Base-by-base conservation (phyloP, 106 monocot genomes). In the Allium fistulosum region DNA sequence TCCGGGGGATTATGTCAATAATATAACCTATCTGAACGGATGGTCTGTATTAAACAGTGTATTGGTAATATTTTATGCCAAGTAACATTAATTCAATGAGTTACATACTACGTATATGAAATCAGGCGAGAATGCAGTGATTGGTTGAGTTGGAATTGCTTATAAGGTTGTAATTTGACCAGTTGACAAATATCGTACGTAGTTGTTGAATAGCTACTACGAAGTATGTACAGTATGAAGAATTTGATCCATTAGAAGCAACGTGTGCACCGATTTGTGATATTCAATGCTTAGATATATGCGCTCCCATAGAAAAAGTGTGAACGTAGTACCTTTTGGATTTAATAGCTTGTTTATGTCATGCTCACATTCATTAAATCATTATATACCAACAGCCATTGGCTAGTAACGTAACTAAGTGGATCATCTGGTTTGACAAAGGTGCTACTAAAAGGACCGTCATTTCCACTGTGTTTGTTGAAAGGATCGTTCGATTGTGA, bases 131-230 rank as follows among this genome's bases (percentile, higher is more conserved):
- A 65, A 65, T 17, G n/a, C 65, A 50, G 0, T n/a, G 65, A 50
- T 65, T 65, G 65, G 65, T 17, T 65, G 13, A 18, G 17, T 65
- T 49, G 65, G 65, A 65, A 65, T 65, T 65, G 65, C 65, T 65
- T 65, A 16, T 16, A 65, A 65, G 65, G 16, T 50, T 65, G 48
- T 49, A 17, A 50, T 22, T 65, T 65, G 49, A 49, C 49, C 22
- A 49, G 65, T 65, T 37, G 37, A 37, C 37, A 37, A 5, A 37
- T 37, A 37, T 63, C 12, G 46, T 15, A 15, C 14, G n/a, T 46
- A n/a, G 45, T 63, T 63, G 63, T 63, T 65, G 49, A 17, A 65
- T 65, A 65, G 47, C 65, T 65, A 10, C 47, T 47, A 63, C 47
- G 5, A 37, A 2, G 37, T 37, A 37, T 5, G 37, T 37, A 37